Percentiles rank a stretch among this genome's conserved stretches.
Evolutionary conservation across 129 eudicot genomes (phyloP).

Genomic region (Ambrosia artemisiifolia): DNA sequence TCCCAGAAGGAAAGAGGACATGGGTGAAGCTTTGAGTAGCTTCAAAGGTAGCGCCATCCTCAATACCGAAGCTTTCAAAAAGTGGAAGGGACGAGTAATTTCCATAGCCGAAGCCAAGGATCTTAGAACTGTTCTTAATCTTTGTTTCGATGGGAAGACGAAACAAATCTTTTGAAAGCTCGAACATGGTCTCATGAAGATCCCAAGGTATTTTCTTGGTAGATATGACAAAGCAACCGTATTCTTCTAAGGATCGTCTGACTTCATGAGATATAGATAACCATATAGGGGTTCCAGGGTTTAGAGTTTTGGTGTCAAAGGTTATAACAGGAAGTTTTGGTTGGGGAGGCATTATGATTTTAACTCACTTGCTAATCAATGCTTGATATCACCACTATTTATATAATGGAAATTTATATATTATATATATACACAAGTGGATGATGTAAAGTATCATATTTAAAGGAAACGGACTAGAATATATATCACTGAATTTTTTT

Average conservation of each 20-base stretch:
- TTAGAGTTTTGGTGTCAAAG: slow-evolving; percentile 26
- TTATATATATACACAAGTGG: background rate
- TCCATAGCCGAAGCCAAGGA: slow-evolving; percentile 52
- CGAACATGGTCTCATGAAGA: slow-evolving; percentile 30
- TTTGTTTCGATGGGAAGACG: slow-evolving; percentile 44
- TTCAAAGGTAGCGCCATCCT: slow-evolving; percentile 35
- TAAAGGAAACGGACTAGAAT: background rate
- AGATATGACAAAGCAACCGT: slow-evolving; percentile 47
- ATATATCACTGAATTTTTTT: background rate
- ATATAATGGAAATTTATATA: background rate
- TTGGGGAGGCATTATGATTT: slow-evolving; percentile 31
- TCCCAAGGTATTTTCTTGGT: slow-evolving; percentile 31
- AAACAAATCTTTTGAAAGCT: slow-evolving; percentile 38
- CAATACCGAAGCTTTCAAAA: slow-evolving; percentile 56
- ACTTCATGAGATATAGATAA: slow-evolving; percentile 27
- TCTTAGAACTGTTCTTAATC: slow-evolving; percentile 39
- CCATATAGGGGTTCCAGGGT: slow-evolving; percentile 35
- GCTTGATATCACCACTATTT: background rate
- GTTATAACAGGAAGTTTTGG: slow-evolving; percentile 40
- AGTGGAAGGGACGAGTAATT: slow-evolving; percentile 43
- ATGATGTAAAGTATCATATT: background rate
- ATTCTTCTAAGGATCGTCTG: slow-evolving; percentile 44
- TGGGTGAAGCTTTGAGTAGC: slow-evolving; percentile 42
- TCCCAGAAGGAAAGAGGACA: slow-evolving; percentile 64
- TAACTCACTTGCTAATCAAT: background rate